phyloP scores from a whole-genome alignment of 2,329 filamentous ascomycete species.

The Aphanocladium album region DNA sequence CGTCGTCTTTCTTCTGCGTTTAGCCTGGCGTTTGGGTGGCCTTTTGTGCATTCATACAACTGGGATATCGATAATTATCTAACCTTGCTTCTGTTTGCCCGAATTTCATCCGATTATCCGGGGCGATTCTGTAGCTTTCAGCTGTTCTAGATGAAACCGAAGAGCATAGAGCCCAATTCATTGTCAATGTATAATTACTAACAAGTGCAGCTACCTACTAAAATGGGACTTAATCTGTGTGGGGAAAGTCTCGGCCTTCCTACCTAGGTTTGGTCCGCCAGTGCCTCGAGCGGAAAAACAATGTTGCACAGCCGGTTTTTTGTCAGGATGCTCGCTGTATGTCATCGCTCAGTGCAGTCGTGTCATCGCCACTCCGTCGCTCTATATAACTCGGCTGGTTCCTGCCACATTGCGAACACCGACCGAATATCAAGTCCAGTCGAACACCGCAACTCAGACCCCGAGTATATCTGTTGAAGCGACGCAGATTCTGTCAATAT shows the following conservation, averaged over 20 bases:
- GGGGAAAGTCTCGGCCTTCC: not conserved
- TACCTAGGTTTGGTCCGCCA: not conserved
- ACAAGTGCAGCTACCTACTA: not conserved
- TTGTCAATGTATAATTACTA: no score
- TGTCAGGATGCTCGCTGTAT: not conserved
- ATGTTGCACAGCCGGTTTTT: not conserved
- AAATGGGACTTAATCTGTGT: not conserved
- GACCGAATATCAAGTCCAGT: not conserved
- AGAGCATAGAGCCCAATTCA: no score
- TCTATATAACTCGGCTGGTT: not conserved
- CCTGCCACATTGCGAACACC: not conserved
- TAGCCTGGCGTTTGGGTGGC: conserved; percentile 1
- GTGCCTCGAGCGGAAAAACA: not conserved
- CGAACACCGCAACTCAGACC: not conserved
- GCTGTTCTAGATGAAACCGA: no score
- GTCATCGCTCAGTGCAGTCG: not conserved
- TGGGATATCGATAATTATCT: not conserved
- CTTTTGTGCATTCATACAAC: not conserved
- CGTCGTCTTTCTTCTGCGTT: not conserved
- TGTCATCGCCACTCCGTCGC: not conserved
- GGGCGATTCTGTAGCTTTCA: no score
- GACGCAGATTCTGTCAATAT: conserved; percentile 43
- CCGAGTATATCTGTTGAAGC: not conserved
- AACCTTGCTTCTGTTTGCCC: not conserved
- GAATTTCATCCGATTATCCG: not conserved